These are phyloP conservation scores for Malania oleifera DNA, from an alignment of 164 flowering plant species.

Conservation along the genomic window DNA sequence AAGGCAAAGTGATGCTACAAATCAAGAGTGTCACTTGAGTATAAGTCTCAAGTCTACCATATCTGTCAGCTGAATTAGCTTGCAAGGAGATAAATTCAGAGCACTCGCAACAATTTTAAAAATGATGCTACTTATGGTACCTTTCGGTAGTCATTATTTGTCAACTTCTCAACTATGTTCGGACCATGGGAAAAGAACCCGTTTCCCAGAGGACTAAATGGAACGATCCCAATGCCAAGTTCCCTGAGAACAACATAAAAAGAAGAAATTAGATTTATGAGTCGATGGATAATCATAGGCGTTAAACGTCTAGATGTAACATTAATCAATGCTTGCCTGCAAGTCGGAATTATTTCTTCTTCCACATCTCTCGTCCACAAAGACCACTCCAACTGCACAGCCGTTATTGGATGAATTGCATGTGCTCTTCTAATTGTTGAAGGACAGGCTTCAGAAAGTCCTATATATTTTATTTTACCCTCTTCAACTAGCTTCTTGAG, in stretches of 20 bases:
- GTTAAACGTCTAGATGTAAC: no score
- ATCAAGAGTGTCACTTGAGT: no score
- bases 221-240: slow-evolving; percentile 2
- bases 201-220: background rate
- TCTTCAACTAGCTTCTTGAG: background rate
- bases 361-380: no score
- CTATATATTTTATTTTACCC: background rate
- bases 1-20: no score
- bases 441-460: background rate
- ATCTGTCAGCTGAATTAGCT: no score
- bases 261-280: no score
- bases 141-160: background rate
- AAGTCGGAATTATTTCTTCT: slow-evolving; percentile 2
- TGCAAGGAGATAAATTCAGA: no score
- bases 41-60: no score
- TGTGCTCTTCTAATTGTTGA: slow-evolving; percentile 9
- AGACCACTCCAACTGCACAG: no score
- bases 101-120: no score
- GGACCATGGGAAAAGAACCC: background rate
- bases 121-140: no score
- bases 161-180: background rate
- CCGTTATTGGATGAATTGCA: no score
- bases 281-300: background rate
- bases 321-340: background rate
- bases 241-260: slow-evolving; percentile 2